These are phyloP conservation scores for Annona squamosa DNA, from an alignment of 164 flowering plant genomes.

Conservation along the genomic window DNA sequence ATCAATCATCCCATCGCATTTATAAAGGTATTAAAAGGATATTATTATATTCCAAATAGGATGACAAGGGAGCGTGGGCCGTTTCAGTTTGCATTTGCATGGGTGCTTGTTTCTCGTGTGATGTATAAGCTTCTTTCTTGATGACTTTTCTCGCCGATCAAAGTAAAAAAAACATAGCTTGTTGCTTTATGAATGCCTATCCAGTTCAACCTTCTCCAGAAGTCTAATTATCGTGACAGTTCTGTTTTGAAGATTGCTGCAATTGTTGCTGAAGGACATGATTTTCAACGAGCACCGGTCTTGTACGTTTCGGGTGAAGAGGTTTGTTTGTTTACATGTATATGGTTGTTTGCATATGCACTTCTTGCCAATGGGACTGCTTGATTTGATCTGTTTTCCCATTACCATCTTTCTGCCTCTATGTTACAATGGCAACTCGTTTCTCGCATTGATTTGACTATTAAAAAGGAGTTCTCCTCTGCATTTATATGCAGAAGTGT, in stretches of 20 bases:
- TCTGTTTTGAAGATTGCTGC: constrained; percentile 63
- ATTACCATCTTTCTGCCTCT: background rate
- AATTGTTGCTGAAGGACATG: constrained; percentile 59
- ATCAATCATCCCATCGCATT: no score
- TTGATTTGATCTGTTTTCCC: background rate
- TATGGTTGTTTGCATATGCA: background rate
- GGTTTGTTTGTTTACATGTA: constrained; percentile 37
- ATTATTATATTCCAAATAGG: no score
- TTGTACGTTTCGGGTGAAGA: constrained; percentile 96
- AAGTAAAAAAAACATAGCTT: background rate
- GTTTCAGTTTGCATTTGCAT: no score
- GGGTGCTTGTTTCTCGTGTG: background rate
- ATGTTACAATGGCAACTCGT: background rate
- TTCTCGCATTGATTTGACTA: background rate
- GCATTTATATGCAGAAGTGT: background rate
- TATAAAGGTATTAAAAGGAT: no score
- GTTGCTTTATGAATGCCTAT: background rate
- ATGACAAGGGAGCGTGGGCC: no score
- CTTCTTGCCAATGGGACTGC: background rate
- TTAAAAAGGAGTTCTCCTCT: background rate
- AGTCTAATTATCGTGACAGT: background rate
- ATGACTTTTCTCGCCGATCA: background rate
- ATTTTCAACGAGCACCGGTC: constrained; percentile 48
- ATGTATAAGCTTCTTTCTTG: background rate
- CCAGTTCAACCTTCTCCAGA: background rate